These are phyloP conservation scores for Peronospora tabacina DNA, from an alignment of 352 stramenopile species.

Conservation along the genomic window DNA sequence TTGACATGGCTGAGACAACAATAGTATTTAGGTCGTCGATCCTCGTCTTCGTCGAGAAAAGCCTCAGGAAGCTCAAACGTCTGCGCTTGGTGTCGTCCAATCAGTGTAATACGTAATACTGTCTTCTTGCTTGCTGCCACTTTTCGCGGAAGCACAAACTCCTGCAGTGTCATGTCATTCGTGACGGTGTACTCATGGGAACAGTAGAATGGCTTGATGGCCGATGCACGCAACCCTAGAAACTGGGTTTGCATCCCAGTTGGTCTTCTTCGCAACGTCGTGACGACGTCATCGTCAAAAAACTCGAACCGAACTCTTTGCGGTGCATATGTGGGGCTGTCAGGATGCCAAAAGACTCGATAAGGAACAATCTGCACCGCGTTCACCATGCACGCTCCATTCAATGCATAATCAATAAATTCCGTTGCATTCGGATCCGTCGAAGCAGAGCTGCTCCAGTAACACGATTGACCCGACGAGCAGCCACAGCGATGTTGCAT, in stretches of 20 bases:
- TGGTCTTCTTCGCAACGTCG: conserved; percentile 10
- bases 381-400: conserved; percentile 47
- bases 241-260: conserved; percentile 3
- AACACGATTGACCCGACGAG: conserved; percentile 64
- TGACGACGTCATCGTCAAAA: conserved; percentile 32
- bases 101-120: conserved; percentile 48
- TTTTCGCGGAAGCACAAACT: conserved; percentile 44
- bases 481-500: conserved; percentile 67
- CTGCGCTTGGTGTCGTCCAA: conserved; percentile 64
- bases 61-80: conserved; percentile 57
- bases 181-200: conserved; percentile 45
- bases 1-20: conserved; percentile 76
- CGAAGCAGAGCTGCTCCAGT: conserved; percentile 81
- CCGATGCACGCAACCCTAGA: conserved; percentile 8
- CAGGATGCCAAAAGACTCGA: conserved; percentile 71
- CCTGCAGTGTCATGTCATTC: conserved; percentile 69
- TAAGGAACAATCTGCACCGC: conserved; percentile 69
- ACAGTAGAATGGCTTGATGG: conserved; percentile 42
- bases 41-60: conserved; percentile 35
- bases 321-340: conserved; percentile 65
- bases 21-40: conserved; percentile 64
- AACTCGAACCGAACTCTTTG: conserved; percentile 67
- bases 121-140: conserved; percentile 38
- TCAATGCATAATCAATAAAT: conserved; percentile 68
- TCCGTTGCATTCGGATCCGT: conserved; percentile 47